A percentile compares a stretch with the other conserved stretches of the same genome.
Evolutionary conservation across 192 early-diverging fungal species (phyloP).

Genomic region (Backusella parvicylindrica): DNA sequence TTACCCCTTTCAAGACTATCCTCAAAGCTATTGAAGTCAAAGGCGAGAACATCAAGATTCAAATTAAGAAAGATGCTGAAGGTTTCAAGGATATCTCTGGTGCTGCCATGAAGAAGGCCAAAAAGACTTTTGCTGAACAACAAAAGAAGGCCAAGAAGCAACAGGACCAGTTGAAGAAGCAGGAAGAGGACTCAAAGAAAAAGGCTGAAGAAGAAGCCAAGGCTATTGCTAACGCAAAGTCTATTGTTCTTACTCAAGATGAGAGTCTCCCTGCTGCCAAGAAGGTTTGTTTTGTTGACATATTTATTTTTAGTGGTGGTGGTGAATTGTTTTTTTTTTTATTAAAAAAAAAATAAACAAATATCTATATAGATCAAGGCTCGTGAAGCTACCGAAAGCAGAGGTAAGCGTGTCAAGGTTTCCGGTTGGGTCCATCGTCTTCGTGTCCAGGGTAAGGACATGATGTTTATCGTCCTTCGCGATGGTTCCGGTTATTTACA

Average conservation of each 20-base stretch:
- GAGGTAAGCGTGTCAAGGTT: conserved; percentile 79
- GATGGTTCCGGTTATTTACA: conserved; percentile 96
- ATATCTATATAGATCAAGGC: conserved; percentile 69
- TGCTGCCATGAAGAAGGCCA: conserved; percentile 90
- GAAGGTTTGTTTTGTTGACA: conserved; percentile 49
- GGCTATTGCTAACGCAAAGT: conserved; percentile 81
- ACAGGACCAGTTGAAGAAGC: conserved; percentile 70
- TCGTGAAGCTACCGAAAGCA: conserved; percentile 53
- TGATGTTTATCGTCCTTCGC: conserved; percentile 92
- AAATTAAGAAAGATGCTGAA: conserved; percentile 70
- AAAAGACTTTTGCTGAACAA: conserved; percentile 63
- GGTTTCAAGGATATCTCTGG: conserved; percentile 77
- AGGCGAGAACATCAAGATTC: conserved; percentile 52
- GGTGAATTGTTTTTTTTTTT: too few relatives aligned
- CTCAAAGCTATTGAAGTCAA: conserved; percentile 65
- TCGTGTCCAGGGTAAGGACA: conserved; percentile 95
- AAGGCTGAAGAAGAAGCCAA: conserved; percentile 74
- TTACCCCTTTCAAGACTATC: conserved; percentile 75
- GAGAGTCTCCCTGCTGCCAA: conserved; percentile 66
- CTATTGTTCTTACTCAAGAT: conserved; percentile 74
- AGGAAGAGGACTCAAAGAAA: conserved; percentile 62
- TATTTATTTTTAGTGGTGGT: too few relatives aligned
- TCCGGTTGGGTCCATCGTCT: conserved; percentile 95
- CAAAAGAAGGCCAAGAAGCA: conserved; percentile 79
- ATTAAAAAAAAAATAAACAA: too few relatives aligned